Base-by-base conservation (phyloP, 2,329 filamentous ascomycete genomes). In the Pseudopyrenochaeta lycopersici region DNA sequence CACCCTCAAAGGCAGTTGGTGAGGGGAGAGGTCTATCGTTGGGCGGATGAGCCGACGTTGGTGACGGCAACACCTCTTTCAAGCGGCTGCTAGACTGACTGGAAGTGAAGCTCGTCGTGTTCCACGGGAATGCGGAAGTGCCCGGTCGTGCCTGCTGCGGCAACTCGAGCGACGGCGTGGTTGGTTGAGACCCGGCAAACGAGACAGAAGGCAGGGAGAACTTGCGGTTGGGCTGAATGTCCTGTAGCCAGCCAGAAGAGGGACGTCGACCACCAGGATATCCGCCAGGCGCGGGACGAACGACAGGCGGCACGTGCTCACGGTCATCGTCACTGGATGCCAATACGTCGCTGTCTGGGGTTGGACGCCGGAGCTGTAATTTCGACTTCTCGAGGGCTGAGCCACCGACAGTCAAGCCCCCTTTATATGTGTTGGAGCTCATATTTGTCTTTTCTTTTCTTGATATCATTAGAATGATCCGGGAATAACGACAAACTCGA, bases 261-360 rank as follows among this genome's bases (percentile, higher is more conserved):
- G 67, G 68, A 10, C 72, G 66, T 4, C 73, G 66, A 20, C 58
- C 65, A 11, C 56, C 60, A n/a, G 68, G 58, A 46, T 67, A 68
- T 15, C 52, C 61, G 9, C 58, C 59, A 21, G 64, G 54, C n/a
- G 56, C 47, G 15, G 64, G 59, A 30, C 66, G 65, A 43, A 63
- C 49, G 7, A 63, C 53, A n/a, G 63, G 48, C 18, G 66, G 64
- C 52, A 66, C 64, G 57, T 72, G 83, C 56, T 97, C 90, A 52
- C 81, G 84, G 76, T 99, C 95, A 74, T 98, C 95, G 75, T 98
- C 95, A 11, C 93, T 97, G 63, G 94, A 98, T 46, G 90, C 92
- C 54, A 98, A 81, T 46, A 91, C 94, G 73, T 98, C 94, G 3
- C 93, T 97, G 72, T 98, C 95, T 18, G 94, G 94, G 1, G 94